These are phyloP conservation scores for Colletotrichum phormii DNA, from an alignment of 2,329 filamentous ascomycete species.

Conservation along the genomic window DNA sequence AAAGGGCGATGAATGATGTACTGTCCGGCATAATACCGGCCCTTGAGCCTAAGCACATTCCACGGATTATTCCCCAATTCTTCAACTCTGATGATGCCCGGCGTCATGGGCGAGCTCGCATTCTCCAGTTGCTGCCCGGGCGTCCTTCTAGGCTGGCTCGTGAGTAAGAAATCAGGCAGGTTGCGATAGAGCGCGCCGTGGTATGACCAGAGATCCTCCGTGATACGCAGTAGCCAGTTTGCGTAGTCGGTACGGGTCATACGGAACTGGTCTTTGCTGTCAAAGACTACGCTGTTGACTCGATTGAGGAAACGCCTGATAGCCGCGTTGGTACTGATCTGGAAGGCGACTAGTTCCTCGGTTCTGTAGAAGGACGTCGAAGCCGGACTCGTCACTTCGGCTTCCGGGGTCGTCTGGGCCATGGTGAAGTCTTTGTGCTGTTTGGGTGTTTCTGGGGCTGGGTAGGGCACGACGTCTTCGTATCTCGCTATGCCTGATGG, in stretches of 20 bases:
- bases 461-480: slow-evolving; percentile 44
- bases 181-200: slow-evolving; percentile 44
- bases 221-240: slow-evolving; percentile 42
- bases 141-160: slow-evolving; percentile 20
- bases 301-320: slow-evolving; percentile 46
- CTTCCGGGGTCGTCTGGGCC: background rate
- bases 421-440: background rate
- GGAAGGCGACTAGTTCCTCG: slow-evolving; percentile 45
- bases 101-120: slow-evolving; percentile 13
- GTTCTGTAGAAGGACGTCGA: background rate
- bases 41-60: slow-evolving; percentile 44
- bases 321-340: slow-evolving; percentile 46
- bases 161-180: slow-evolving; percentile 41
- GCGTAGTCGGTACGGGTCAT: slow-evolving; percentile 40
- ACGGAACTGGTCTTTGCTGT: slow-evolving; percentile 42
- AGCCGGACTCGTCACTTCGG: background rate
- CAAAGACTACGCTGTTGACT: slow-evolving; percentile 45
- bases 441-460: slow-evolving; percentile 15
- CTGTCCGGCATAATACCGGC: slow-evolving; percentile 44
- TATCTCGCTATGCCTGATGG: slow-evolving; percentile 45
- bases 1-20: slow-evolving; percentile 47
- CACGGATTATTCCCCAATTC: slow-evolving; percentile 44
- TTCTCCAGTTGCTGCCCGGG: background rate
- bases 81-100: slow-evolving; percentile 29
- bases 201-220: slow-evolving; percentile 42